Conservation (phyloP, 2,329 filamentous ascomycete genomes). For the Sporothrix mexicana region DNA sequence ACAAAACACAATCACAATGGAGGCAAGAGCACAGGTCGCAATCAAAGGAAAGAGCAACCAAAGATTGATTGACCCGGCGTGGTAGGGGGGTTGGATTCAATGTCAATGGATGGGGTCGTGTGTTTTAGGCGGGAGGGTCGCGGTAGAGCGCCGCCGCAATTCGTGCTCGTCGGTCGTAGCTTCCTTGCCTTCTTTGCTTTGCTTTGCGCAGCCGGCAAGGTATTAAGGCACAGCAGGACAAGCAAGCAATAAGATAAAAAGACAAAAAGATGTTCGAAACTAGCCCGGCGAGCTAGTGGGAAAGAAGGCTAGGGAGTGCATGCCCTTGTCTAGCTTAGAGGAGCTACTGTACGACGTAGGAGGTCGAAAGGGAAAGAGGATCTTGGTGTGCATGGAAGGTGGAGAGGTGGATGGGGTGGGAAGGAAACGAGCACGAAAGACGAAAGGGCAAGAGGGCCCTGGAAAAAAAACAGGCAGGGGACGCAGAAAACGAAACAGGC, state of each 20-base stretch:
- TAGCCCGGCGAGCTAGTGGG: constrained; percentile 6
- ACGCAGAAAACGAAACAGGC: not conserved
- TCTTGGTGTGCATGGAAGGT: not conserved
- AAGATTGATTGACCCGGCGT: not conserved
- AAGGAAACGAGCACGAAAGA: constrained; percentile 11
- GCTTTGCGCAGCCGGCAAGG: constrained; percentile 8
- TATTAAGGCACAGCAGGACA: not conserved
- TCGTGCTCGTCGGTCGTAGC: not conserved
- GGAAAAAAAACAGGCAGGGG: not conserved
- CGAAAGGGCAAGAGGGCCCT: not conserved
- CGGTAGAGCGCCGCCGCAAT: not conserved
- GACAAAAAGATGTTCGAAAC: constrained; percentile 6
- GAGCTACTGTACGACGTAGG: constrained; percentile 20
- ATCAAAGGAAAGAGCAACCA: constrained; percentile 18
- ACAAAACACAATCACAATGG: constrained; percentile 13
- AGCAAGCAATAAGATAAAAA: not conserved
- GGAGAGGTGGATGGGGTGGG: not conserved
- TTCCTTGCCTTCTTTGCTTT: not conserved
- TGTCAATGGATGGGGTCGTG: constrained; percentile 19
- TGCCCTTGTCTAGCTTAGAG: constrained; percentile 28
- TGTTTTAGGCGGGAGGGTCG: constrained; percentile 14
- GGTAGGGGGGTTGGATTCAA: constrained; percentile 13
- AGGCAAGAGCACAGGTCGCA: not conserved
- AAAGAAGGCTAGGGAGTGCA: constrained; percentile 8
- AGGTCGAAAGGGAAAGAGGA: not conserved